Percentiles rank a stretch among this genome's conserved stretches.
phyloP scores from a whole-genome alignment of 805 yeast species.

The Saitoella complicata region DNA sequence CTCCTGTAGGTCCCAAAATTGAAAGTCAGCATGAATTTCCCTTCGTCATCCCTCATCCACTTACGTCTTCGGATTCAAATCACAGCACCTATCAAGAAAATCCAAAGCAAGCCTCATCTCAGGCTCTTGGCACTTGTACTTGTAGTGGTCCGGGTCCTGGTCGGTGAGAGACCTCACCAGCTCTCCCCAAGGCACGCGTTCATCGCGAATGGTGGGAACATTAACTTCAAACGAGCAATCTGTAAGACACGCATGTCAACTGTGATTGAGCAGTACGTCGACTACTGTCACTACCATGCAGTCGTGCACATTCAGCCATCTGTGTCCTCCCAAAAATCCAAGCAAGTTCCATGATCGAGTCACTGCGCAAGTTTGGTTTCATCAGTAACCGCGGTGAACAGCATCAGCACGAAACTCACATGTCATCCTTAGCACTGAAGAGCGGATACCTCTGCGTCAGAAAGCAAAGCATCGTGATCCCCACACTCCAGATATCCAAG shows the following conservation, averaged over 20 bases:
- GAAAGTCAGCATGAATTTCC: no score
- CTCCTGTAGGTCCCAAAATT: no score
- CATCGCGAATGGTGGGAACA: neutral
- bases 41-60: no score
- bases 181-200: neutral
- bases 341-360: conserved; percentile 1
- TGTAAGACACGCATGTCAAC: neutral
- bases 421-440: conserved; percentile 1
- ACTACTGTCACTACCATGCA: neutral
- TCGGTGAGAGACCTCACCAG: neutral
- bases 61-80: neutral
- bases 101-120: neutral
- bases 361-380: neutral
- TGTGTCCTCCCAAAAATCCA: conserved; percentile 1
- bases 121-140: neutral
- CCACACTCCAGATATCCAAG: conserved; percentile 1
- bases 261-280: neutral
- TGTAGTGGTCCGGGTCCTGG: neutral
- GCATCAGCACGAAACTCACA: neutral
- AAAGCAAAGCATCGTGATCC: neutral
- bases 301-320: conserved; percentile 1
- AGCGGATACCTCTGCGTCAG: conserved; percentile 1
- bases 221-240: neutral
- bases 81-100: neutral
- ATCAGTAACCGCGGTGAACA: no score